Conservation (phyloP, 2,329 filamentous ascomycete genomes). For the Bipolaris victoriae region DNA sequence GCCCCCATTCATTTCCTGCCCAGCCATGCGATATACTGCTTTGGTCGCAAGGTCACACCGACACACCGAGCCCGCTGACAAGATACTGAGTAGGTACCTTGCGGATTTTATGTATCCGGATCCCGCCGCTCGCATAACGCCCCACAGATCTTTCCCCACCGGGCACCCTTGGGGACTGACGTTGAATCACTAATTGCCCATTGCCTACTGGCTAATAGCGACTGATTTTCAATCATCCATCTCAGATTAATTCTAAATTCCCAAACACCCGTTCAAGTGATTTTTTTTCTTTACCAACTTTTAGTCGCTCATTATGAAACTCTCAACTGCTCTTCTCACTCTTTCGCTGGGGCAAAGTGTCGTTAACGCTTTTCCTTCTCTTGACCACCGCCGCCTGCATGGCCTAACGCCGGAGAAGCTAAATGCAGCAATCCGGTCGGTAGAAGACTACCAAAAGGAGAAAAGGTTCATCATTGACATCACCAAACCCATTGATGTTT, state of each 20-base stretch:
- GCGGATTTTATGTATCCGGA: background rate
- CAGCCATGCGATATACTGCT: background rate
- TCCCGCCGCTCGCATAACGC: background rate
- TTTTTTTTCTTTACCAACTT: constrained; percentile 1
- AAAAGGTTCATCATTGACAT: constrained; percentile 22
- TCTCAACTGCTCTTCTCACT: constrained; percentile 15
- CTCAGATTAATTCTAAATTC: background rate
- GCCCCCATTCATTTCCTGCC: background rate
- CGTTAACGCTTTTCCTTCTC: constrained; percentile 25
- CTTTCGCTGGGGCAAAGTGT: constrained; percentile 12
- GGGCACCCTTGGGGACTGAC: background rate
- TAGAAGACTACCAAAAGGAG: constrained; percentile 19
- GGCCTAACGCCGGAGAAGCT: constrained; percentile 20
- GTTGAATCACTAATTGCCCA: no score
- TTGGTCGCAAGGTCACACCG: background rate
- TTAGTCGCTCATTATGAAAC: constrained; percentile 23
- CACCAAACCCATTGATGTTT: constrained; percentile 38
- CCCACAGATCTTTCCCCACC: background rate
- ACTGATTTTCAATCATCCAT: background rate
- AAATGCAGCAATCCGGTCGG: constrained; percentile 15
- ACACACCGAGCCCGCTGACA: background rate
- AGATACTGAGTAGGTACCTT: background rate
- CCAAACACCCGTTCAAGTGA: background rate
- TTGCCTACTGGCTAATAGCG: background rate
- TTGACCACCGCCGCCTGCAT: constrained; percentile 8